Evolutionary conservation across 163 green algal genomes (phyloP).

Genomic region (Smithsoniella earleae): DNA sequence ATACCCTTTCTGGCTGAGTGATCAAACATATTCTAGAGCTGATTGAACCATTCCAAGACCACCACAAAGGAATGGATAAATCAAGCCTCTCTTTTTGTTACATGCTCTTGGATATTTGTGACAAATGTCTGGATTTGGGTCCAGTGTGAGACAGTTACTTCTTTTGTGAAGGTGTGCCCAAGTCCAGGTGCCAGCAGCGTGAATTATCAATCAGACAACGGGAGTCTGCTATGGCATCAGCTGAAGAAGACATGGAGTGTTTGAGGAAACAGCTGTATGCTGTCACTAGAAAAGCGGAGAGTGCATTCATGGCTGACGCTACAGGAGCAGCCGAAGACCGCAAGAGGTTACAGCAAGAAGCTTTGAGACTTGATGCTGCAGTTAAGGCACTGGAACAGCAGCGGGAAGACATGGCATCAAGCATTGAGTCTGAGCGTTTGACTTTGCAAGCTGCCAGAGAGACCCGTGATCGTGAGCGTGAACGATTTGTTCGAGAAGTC

Average conservation of each 20-base stretch:
- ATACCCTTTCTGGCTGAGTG: no score
- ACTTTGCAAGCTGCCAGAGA: neutral
- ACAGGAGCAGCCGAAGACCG: neutral
- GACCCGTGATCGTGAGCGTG: slow-evolving; percentile 3
- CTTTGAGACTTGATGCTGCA: slow-evolving; percentile 8
- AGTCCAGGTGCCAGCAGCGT: slow-evolving; percentile 14
- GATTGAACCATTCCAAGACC: no score
- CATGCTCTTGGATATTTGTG: no score
- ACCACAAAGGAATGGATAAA: no score
- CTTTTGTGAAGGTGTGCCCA: no score
- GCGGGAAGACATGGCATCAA: neutral
- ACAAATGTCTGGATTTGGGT: no score
- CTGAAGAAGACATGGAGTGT: neutral
- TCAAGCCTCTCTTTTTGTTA: no score
- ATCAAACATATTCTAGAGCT: no score
- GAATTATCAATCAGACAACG: slow-evolving; percentile 11
- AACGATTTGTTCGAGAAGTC: slow-evolving; percentile 10
- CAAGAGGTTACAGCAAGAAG: neutral
- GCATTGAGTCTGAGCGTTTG: neutral
- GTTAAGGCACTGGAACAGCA: slow-evolving; percentile 9
- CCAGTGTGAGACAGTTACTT: no score
- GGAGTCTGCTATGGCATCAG: neutral
- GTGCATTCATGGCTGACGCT: neutral
- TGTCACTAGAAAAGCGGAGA: neutral
- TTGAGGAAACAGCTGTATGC: slow-evolving; percentile 18